Conservation (phyloP, 23 red algal genomes). For the Gracilaria caudata region DNA sequence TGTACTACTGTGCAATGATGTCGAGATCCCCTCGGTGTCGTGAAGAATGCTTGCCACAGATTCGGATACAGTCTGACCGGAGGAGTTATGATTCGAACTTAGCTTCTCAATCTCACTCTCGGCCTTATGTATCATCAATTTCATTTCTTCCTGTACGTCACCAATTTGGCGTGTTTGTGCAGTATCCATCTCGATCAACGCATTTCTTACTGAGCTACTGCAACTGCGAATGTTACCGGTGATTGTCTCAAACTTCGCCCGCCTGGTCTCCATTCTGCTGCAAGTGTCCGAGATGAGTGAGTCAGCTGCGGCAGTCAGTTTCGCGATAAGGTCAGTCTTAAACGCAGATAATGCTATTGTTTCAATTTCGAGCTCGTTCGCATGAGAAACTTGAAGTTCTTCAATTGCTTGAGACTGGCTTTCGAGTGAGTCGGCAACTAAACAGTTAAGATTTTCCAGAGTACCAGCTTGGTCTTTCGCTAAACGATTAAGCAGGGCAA, state of each 20-base stretch:
- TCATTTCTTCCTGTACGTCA: slow-evolving; percentile 24
- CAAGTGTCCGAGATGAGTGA: slow-evolving; percentile 11
- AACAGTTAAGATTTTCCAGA: background rate
- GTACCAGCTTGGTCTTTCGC: background rate
- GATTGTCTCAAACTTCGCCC: background rate
- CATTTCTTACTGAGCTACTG: background rate
- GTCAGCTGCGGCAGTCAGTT: slow-evolving; percentile 22
- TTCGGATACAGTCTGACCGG: background rate
- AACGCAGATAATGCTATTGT: background rate
- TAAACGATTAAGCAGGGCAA: background rate
- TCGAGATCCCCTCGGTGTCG: background rate
- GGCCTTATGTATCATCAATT: slow-evolving; percentile 12
- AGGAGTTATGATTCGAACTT: background rate
- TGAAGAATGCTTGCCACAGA: background rate
- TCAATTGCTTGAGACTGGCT: slow-evolving; percentile 16
- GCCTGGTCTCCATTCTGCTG: background rate
- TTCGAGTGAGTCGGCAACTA: background rate
- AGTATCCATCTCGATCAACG: background rate
- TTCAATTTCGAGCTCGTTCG: slow-evolving; percentile 21
- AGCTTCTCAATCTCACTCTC: slow-evolving; percentile 12
- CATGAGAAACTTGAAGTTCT: slow-evolving; percentile 17
- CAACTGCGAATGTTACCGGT: background rate
- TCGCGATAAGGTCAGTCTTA: slow-evolving; percentile 20
- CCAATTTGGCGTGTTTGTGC: background rate
- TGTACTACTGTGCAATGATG: background rate